Conservation (phyloP, 2,329 filamentous ascomycete genomes). For the Cladophialophora yegresii region DNA sequence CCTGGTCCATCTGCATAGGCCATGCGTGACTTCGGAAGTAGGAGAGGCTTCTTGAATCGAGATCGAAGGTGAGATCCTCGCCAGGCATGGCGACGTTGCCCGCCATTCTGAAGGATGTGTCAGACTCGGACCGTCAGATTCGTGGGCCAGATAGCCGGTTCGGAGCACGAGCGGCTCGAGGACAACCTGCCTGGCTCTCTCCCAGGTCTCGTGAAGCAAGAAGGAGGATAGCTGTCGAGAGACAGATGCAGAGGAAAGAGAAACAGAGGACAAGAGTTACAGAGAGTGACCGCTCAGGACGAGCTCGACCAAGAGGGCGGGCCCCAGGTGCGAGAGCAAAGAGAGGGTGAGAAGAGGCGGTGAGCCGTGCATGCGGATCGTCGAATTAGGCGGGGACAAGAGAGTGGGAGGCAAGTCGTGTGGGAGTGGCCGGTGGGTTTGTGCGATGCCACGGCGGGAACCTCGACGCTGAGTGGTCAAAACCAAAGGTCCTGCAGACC, state of each 20-base stretch:
- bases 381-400: constrained; percentile 29
- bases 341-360: constrained; percentile 31
- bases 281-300: constrained; percentile 33
- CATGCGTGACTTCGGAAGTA: constrained; percentile 49
- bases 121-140: constrained; percentile 35
- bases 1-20: constrained; percentile 48
- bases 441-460: constrained; percentile 11
- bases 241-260: constrained; percentile 22
- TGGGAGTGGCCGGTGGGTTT: constrained; percentile 7
- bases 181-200: constrained; percentile 15
- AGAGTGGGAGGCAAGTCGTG: constrained; percentile 17
- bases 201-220: constrained; percentile 33
- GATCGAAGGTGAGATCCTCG: constrained; percentile 52
- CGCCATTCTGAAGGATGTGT: constrained; percentile 41
- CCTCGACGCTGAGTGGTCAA: constrained; percentile 6
- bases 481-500: constrained; percentile 22
- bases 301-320: constrained; percentile 26
- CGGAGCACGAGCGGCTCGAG: constrained; percentile 32
- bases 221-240: constrained; percentile 27
- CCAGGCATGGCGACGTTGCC: constrained; percentile 49
- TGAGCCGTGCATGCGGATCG: constrained; percentile 33
- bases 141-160: constrained; percentile 20
- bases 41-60: constrained; percentile 47
- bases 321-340: constrained; percentile 27
- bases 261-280: constrained; percentile 29